phyloP scores from a whole-genome alignment of 2,329 filamentous ascomycete species.

The Didymella arachidicola region DNA sequence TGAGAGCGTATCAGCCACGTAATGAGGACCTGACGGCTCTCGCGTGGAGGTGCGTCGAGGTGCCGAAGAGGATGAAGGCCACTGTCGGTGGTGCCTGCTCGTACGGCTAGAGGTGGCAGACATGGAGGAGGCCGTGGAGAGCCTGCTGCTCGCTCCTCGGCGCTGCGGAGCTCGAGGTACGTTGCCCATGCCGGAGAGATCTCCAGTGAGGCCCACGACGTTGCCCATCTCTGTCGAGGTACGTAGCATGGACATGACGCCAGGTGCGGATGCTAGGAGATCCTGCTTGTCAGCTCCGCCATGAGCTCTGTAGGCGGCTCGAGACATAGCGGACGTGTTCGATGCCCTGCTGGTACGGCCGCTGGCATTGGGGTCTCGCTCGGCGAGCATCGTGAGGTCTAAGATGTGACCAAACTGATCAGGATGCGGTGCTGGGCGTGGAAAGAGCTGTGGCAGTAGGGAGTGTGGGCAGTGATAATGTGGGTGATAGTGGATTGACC shows the following conservation, averaged over 20 bases:
- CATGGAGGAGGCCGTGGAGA: conserved; percentile 52
- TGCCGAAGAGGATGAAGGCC: conserved; percentile 52
- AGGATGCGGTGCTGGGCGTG: conserved; percentile 3
- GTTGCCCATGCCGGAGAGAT: conserved; percentile 49
- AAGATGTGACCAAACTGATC: not conserved
- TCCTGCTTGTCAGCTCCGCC: conserved; percentile 39
- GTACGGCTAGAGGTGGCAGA: conserved; percentile 54
- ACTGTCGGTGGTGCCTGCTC: conserved; percentile 44
- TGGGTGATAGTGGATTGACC: conserved; percentile 28
- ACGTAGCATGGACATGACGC: conserved; percentile 60
- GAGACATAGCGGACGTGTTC: conserved; percentile 52
- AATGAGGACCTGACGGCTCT: conserved; percentile 54
- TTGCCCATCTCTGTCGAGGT: conserved; percentile 59
- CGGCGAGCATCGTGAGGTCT: conserved; percentile 53
- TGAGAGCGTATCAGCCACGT: conserved; percentile 48
- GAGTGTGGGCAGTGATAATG: conserved; percentile 25
- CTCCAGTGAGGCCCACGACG: conserved; percentile 51
- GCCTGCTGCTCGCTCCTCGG: conserved; percentile 43
- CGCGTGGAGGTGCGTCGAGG: conserved; percentile 52
- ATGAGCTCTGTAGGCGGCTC: conserved; percentile 41
- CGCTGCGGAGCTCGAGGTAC: conserved; percentile 48
- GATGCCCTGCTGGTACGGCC: conserved; percentile 59
- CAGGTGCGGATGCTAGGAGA: conserved; percentile 47
- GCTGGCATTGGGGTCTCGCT: conserved; percentile 55
- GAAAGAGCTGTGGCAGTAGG: conserved; percentile 14